A percentile compares a stretch with the other conserved stretches of the same genome.
Conservation (phyloP, 2,329 filamentous ascomycete species). For the Sodiomyces alkalinus region DNA sequence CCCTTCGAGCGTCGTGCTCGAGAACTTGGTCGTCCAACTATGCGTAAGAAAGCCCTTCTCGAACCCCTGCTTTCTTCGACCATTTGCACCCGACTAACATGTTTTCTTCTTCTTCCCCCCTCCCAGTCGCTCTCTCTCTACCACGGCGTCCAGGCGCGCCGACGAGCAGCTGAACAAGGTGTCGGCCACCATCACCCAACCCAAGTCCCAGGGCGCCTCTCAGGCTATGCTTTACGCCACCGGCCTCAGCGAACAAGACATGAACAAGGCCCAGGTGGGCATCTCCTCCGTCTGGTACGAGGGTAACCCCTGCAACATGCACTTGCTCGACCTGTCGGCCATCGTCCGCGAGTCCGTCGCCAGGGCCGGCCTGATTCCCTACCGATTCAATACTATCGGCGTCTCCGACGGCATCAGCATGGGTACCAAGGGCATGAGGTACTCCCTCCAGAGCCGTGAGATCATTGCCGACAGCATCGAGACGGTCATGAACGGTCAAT, state of each 20-base stretch:
- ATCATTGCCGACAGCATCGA: slow-evolving; percentile 97
- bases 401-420: slow-evolving; percentile 97
- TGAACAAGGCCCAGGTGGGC: slow-evolving; percentile 93
- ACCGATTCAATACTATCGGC: slow-evolving; percentile 98
- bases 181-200: slow-evolving; percentile 78
- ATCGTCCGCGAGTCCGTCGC: slow-evolving; percentile 48
- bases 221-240: slow-evolving; percentile 99
- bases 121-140: slow-evolving; percentile 32
- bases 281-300: slow-evolving; percentile 98
- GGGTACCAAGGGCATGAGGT: slow-evolving; percentile 95
- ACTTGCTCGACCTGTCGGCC: slow-evolving; percentile 78
- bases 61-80: no score
- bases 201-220: slow-evolving; percentile 94
- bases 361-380: slow-evolving; percentile 68
- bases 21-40: slow-evolving; percentile 9
- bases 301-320: slow-evolving; percentile 99
- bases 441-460: slow-evolving; percentile 85
- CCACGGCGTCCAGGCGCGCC: slow-evolving; percentile 29
- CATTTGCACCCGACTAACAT: no score
- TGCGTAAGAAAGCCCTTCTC: slow-evolving; percentile 7
- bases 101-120: no score
- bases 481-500: slow-evolving; percentile 97
- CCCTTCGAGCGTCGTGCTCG: slow-evolving; percentile 9
- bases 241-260: slow-evolving; percentile 69
- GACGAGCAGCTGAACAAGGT: slow-evolving; percentile 62